Conservation (phyloP, 106 monocot species). For the Dioscorea dumetorum region DNA sequence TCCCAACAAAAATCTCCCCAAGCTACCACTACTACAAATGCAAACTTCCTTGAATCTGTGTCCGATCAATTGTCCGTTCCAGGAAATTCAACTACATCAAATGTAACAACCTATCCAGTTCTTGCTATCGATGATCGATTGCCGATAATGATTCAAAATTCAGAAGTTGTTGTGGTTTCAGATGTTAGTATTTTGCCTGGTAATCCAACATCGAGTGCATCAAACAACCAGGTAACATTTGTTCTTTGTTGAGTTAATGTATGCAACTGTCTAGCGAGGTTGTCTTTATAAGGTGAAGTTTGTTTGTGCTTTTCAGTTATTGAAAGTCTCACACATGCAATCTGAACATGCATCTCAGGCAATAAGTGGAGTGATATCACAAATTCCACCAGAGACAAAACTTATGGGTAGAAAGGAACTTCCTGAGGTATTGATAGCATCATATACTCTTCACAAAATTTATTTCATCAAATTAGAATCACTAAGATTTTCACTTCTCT, state of each 20-base stretch:
- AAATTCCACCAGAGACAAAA: slow-evolving; percentile 17
- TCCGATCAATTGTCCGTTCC: slow-evolving; percentile 33
- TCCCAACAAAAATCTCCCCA: slow-evolving; percentile 12
- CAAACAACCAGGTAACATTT: background rate
- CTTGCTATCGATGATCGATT: slow-evolving; percentile 10
- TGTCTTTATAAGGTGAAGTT: background rate
- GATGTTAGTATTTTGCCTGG: slow-evolving; percentile 4
- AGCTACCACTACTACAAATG: slow-evolving; percentile 15
- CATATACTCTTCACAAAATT: background rate
- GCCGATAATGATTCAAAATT: slow-evolving; percentile 24
- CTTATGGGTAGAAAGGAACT: slow-evolving; percentile 43
- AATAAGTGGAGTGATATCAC: slow-evolving; percentile 6
- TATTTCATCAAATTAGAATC: background rate
- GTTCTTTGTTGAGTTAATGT: background rate
- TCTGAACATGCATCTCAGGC: slow-evolving; percentile 6
- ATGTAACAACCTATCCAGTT: slow-evolving; percentile 10
- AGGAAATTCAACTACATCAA: slow-evolving; percentile 17
- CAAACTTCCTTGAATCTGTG: slow-evolving; percentile 33
- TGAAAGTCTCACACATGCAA: slow-evolving; percentile 9
- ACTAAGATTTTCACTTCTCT: background rate
- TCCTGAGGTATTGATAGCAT: slow-evolving; percentile 33
- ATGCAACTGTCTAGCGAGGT: background rate
- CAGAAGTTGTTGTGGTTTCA: slow-evolving; percentile 21
- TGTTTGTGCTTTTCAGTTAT: slow-evolving; percentile 2
- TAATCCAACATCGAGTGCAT: slow-evolving; percentile 19